Evolutionary conservation across 257 asterid genomes (phyloP).

Genomic region (Verbascum thapsus): DNA sequence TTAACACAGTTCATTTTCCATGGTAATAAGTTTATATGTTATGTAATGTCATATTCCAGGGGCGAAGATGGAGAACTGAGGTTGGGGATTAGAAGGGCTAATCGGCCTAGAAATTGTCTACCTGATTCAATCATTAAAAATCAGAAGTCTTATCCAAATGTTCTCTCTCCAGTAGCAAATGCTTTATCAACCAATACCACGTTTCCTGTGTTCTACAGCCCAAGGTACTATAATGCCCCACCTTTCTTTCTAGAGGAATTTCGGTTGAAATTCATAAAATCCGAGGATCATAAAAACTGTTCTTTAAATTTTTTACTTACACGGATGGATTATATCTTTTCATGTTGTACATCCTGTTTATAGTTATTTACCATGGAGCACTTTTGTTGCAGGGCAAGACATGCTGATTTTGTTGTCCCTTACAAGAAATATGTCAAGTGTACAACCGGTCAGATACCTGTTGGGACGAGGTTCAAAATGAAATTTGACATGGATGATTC

Average conservation of each 20-base stretch:
- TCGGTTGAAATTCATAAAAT: too few relatives aligned
- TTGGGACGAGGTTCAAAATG: conserved; percentile 86
- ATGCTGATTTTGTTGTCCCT: conserved; percentile 76
- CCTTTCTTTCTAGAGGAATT: too few relatives aligned
- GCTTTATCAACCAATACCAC: conserved; percentile 58
- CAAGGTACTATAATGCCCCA: conserved; percentile 55
- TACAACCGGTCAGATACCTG: conserved; percentile 55
- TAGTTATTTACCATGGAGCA: neutral
- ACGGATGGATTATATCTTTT: neutral
- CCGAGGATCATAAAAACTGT: too few relatives aligned
- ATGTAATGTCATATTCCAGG: conserved; percentile 42
- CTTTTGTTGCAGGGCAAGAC: conserved; percentile 65
- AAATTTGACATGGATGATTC: conserved; percentile 87
- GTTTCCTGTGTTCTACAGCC: conserved; percentile 75
- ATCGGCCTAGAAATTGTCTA: conserved; percentile 82
- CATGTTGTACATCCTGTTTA: too few relatives aligned
- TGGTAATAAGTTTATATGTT: neutral
- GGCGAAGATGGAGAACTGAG: conserved; percentile 87
- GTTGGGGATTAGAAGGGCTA: conserved; percentile 91
- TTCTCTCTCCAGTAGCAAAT: conserved; percentile 74
- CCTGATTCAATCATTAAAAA: conserved; percentile 80
- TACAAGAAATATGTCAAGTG: conserved; percentile 66
- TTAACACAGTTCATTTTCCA: conserved; percentile 2
- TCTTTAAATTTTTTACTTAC: too few relatives aligned
- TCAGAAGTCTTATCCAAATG: conserved; percentile 70